Conservation (phyloP, 2,329 filamentous ascomycete genomes). For the Knufia petricola region DNA sequence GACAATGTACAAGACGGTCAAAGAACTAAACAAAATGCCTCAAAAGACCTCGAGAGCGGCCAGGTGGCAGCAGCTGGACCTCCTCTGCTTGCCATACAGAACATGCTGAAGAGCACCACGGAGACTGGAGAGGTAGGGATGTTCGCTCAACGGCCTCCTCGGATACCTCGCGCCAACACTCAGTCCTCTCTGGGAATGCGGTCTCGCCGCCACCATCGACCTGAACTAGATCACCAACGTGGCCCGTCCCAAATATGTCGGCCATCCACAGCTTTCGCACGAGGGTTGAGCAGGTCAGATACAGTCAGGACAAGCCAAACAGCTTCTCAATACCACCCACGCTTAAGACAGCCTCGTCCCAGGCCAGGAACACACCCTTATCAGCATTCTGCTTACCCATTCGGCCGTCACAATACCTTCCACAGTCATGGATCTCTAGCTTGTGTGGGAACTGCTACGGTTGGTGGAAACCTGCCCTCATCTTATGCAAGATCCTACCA, state of each 20-base stretch:
- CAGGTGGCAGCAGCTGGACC: constrained; percentile 8
- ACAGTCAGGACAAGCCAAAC: constrained; percentile 14
- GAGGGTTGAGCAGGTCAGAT: constrained; percentile 3
- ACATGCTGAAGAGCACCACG: constrained; percentile 57
- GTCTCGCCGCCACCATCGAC: background rate
- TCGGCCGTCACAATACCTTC: background rate
- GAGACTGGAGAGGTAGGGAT: constrained; percentile 57
- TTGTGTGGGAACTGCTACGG: constrained; percentile 11
- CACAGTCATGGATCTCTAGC: constrained; percentile 16
- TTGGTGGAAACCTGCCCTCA: background rate
- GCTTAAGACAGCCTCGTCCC: constrained; percentile 15
- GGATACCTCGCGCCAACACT: constrained; percentile 24
- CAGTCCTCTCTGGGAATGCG: background rate
- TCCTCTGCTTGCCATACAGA: constrained; percentile 46
- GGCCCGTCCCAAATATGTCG: background rate
- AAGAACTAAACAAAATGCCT: constrained; percentile 8
- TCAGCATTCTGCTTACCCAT: constrained; percentile 2
- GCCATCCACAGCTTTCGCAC: background rate
- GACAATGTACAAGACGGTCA: constrained; percentile 15
- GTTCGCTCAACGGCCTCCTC: constrained; percentile 45
- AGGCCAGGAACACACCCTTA: constrained; percentile 9
- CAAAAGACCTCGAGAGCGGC: constrained; percentile 7
- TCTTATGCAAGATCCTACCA: background rate
- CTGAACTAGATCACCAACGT: background rate
- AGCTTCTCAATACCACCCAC: constrained; percentile 12